Conservation (phyloP, 441 rosid species). For the Croton setiger region DNA sequence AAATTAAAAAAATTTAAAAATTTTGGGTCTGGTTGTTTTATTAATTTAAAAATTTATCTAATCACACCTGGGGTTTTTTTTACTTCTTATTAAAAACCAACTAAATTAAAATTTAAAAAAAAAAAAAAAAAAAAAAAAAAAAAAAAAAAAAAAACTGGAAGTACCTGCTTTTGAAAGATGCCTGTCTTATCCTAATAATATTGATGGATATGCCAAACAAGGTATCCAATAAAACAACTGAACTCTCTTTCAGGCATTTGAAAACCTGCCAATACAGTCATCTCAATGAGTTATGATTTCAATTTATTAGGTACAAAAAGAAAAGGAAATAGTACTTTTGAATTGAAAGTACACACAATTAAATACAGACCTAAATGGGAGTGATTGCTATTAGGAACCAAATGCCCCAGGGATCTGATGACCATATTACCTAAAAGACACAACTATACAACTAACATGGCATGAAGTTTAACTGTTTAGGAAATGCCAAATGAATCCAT, state of each 20-base stretch:
- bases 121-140: neutral
- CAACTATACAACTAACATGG: neutral
- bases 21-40: too few relatives aligned
- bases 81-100: too few relatives aligned
- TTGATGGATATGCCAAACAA: constrained; percentile 62
- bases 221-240: constrained; percentile 48
- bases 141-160: neutral
- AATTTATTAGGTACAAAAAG: neutral
- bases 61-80: too few relatives aligned
- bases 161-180: constrained; percentile 50
- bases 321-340: neutral
- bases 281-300: constrained; percentile 7
- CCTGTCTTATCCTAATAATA: constrained; percentile 39
- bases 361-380: neutral
- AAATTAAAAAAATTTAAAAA: too few relatives aligned
- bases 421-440: neutral
- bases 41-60: too few relatives aligned
- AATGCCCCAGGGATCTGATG: neutral
- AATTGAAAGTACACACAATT: neutral
- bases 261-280: constrained; percentile 33
- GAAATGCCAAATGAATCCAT: neutral
- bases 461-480: neutral
- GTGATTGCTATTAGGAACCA: neutral
- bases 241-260: constrained; percentile 50
- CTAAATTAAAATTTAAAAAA: neutral